Evolutionary conservation across 2,329 filamentous ascomycete genomes (phyloP).

Genomic region (Camptophora hylomeconis): DNA sequence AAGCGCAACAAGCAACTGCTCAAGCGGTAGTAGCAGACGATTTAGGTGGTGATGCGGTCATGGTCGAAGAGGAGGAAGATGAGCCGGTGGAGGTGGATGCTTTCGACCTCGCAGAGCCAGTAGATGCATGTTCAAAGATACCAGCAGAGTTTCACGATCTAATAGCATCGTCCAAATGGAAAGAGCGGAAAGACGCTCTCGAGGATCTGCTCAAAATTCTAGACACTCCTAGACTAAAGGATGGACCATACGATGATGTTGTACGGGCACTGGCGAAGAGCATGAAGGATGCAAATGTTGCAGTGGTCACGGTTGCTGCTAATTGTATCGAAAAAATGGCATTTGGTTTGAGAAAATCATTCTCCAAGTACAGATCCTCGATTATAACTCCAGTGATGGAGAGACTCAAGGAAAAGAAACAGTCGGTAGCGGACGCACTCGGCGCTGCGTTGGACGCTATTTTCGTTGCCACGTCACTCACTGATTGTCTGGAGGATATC

Average conservation of each 20-base stretch:
- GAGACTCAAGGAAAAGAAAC: conserved; percentile 94
- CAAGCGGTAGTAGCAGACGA: conserved; percentile 44
- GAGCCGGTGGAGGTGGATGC: conserved; percentile 59
- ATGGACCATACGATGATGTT: conserved; percentile 76
- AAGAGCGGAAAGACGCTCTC: conserved; percentile 88
- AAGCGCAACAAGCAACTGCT: conserved; percentile 65
- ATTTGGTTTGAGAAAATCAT: conserved; percentile 66
- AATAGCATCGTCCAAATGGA: conserved; percentile 89
- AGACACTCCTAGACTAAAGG: conserved; percentile 83
- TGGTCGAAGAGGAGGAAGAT: conserved; percentile 45
- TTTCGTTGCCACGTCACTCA: conserved; percentile 53
- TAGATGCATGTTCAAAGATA: conserved; percentile 72
- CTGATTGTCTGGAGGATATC: conserved; percentile 86
- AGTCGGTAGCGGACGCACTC: conserved; percentile 73
- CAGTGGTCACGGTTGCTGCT: conserved; percentile 83
- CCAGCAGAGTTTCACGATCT: conserved; percentile 72
- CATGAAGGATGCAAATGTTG: conserved; percentile 98
- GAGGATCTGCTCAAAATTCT: conserved; percentile 65
- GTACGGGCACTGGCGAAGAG: conserved; percentile 75
- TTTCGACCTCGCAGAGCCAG: conserved; percentile 68
- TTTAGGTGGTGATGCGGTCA: conserved; percentile 44
- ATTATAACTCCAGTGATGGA: conserved; percentile 89
- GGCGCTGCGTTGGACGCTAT: conserved; percentile 68
- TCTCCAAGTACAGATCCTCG: conserved; percentile 64
- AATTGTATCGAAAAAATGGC: conserved; percentile 85